These are phyloP conservation scores for Hyparrhenia diplandra DNA, from an alignment of 176 grass and related monocot genomes.

Conservation along the genomic window DNA sequence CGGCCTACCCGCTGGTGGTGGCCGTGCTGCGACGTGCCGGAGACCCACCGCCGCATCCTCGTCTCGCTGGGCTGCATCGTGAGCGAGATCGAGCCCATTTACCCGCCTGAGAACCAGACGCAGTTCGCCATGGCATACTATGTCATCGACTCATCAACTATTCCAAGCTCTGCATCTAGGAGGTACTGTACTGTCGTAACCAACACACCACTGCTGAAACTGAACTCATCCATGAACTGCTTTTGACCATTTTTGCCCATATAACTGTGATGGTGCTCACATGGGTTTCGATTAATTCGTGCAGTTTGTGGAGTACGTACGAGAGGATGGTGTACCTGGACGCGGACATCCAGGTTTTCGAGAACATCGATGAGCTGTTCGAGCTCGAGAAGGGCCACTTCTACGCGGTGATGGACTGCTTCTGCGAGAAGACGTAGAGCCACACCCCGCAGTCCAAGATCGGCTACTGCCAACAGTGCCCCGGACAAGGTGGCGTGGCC, in stretches of 20 bases:
- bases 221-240: too few relatives aligned
- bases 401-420: slow-evolving; percentile 92
- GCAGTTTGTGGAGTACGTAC: slow-evolving; percentile 87
- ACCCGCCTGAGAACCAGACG: slow-evolving; percentile 86
- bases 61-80: slow-evolving; percentile 69
- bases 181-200: too few relatives aligned
- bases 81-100: slow-evolving; percentile 74
- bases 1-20: too few relatives aligned
- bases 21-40: too few relatives aligned
- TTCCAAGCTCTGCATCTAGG: slow-evolving; percentile 95
- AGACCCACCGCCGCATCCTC: slow-evolving; percentile 68
- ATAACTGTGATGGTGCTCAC: background rate
- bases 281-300: background rate
- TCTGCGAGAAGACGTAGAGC: slow-evolving; percentile 92
- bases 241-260: background rate
- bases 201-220: background rate
- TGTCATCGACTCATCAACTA: slow-evolving; percentile 94
- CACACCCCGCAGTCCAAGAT: slow-evolving; percentile 78
- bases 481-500: slow-evolving; percentile 79
- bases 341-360: slow-evolving; percentile 84
- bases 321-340: slow-evolving; percentile 86
- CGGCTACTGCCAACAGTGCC: slow-evolving; percentile 82
- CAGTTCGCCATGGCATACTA: slow-evolving; percentile 94
- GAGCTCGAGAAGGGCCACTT: slow-evolving; percentile 63
- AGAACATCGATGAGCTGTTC: slow-evolving; percentile 83